Evolutionary conservation across 345 rosid genomes (phyloP).

Genomic region (Diplotaxis tenuifolia): DNA sequence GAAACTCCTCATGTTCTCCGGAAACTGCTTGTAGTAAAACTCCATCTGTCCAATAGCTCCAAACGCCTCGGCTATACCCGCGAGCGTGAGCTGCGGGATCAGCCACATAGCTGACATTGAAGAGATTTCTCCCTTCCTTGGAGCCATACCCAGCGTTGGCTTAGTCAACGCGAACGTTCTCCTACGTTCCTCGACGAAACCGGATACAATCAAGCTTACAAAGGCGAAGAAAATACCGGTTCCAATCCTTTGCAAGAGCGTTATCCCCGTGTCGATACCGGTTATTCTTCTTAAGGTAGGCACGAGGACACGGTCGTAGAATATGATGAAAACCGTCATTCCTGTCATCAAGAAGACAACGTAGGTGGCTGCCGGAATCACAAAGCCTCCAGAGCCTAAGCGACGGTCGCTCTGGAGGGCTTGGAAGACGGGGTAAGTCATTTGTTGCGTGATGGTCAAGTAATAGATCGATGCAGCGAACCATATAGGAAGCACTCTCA

Average conservation of each 20-base stretch:
- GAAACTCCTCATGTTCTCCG: conserved; percentile 57
- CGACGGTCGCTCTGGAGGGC: conserved; percentile 59
- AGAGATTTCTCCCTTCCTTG: conserved; percentile 47
- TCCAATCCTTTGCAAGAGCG: conserved; percentile 47
- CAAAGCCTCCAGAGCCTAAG: conserved; percentile 42
- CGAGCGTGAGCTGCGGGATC: conserved; percentile 50
- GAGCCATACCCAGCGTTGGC: conserved; percentile 48
- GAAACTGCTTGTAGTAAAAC: conserved; percentile 57
- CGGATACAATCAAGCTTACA: conserved; percentile 41
- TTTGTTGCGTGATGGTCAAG: conserved; percentile 45
- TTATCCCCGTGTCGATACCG: conserved; percentile 46
- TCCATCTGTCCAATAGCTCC: conserved; percentile 44
- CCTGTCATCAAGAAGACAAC: conserved; percentile 54
- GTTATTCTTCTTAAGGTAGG: conserved; percentile 44
- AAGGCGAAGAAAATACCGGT: conserved; percentile 46
- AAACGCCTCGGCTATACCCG: conserved; percentile 53
- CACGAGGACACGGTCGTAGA: conserved; percentile 52
- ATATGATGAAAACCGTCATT: conserved; percentile 49
- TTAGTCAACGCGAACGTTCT: conserved; percentile 42
- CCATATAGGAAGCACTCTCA: conserved; percentile 65
- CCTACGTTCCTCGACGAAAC: conserved; percentile 47
- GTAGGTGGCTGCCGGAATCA: conserved; percentile 60
- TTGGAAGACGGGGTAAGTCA: conserved; percentile 58
- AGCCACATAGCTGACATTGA: conserved; percentile 58
- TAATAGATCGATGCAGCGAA: conserved; percentile 44